Conservation (phyloP, 805 yeast genomes). For the Lipomyces yamadae region DNA sequence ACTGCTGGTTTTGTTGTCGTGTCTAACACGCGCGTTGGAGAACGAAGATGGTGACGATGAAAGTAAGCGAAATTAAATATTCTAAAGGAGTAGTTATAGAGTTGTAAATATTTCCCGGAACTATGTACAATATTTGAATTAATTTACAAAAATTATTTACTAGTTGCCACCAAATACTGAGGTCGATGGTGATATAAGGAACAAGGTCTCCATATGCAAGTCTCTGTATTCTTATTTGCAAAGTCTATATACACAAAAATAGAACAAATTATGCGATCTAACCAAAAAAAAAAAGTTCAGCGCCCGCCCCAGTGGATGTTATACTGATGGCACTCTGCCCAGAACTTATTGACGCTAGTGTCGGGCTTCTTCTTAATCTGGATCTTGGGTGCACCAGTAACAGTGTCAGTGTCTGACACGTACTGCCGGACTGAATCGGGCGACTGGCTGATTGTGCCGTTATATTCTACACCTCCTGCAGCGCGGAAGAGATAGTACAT, state of each 20-base stretch:
- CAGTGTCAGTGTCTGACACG: slow-evolving; percentile 14
- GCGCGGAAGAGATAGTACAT: slow-evolving; percentile 29
- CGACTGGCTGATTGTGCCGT: slow-evolving; percentile 9
- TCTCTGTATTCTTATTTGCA: background rate
- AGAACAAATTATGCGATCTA: background rate
- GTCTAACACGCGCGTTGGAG: slow-evolving; percentile 20
- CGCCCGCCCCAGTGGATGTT: slow-evolving; percentile 29
- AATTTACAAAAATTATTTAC: background rate
- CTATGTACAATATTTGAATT: background rate
- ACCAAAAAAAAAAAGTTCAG: background rate
- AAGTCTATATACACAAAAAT: background rate
- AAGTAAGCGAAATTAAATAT: background rate
- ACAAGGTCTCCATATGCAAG: no score
- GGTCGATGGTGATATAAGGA: background rate
- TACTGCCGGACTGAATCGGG: slow-evolving; percentile 18
- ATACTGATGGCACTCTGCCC: slow-evolving; percentile 24
- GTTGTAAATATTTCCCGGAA: background rate
- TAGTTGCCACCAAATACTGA: background rate
- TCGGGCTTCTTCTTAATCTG: slow-evolving; percentile 8
- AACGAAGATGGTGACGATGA: slow-evolving; percentile 5
- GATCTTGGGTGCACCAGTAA: slow-evolving; percentile 13
- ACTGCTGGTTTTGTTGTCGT: slow-evolving; percentile 27
- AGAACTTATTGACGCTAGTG: slow-evolving; percentile 5
- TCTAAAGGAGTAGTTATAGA: background rate
- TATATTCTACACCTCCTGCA: slow-evolving; percentile 19